Percentiles rank a stretch among this genome's conserved stretches.
phyloP scores from a whole-genome alignment of 1,284 basidiomycete genomes.

The Pyrrhoderma noxium region DNA sequence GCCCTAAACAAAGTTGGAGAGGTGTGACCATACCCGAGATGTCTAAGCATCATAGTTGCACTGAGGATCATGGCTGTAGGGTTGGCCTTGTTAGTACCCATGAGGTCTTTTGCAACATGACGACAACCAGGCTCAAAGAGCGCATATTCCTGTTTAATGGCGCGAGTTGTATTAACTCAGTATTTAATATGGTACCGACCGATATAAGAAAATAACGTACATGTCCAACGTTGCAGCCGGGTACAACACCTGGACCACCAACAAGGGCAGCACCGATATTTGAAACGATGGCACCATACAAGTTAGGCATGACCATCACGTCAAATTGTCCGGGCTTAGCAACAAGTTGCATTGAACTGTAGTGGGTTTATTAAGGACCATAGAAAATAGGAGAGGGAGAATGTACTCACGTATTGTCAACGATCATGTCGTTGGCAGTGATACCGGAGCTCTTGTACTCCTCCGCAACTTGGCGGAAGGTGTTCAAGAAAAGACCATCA shows the following conservation, averaged over 20 bases:
- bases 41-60: slow-evolving; percentile 97
- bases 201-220: slow-evolving; percentile 36
- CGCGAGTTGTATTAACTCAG: no score
- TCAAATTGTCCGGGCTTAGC: slow-evolving; percentile 94
- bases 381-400: background rate
- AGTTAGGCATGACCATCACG: slow-evolving; percentile 98
- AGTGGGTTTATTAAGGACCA: slow-evolving; percentile 9
- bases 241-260: slow-evolving; percentile 95
- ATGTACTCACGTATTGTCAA: slow-evolving; percentile 84
- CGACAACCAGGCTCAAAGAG: slow-evolving; percentile 99
- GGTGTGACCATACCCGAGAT: slow-evolving; percentile 86
- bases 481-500: slow-evolving; percentile 98
- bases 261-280: slow-evolving; percentile 99
- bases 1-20: slow-evolving; percentile 21
- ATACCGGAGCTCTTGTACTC: slow-evolving; percentile 94
- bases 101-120: slow-evolving; percentile 97
- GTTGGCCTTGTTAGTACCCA: slow-evolving; percentile 97
- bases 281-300: slow-evolving; percentile 96
- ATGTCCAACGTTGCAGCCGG: slow-evolving; percentile 96
- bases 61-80: slow-evolving; percentile 98
- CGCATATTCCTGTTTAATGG: slow-evolving; percentile 73
- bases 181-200: no score
- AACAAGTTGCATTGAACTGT: slow-evolving; percentile 95
- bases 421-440: slow-evolving; percentile 96
- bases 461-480: slow-evolving; percentile 93